phyloP scores from a whole-genome alignment of 192 early-diverging fungal species.

The Coemansia umbellata region DNA sequence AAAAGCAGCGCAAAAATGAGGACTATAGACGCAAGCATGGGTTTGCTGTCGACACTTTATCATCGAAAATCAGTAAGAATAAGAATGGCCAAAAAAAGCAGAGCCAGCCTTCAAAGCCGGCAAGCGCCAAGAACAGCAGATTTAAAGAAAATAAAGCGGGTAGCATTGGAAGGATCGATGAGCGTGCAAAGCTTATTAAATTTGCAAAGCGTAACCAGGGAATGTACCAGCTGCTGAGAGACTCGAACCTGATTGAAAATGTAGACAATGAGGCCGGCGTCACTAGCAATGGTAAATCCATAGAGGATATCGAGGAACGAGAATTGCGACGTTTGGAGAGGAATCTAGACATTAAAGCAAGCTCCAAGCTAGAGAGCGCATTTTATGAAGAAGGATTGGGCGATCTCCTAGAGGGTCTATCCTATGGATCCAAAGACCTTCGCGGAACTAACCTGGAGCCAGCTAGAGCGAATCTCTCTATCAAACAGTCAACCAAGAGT shows the following conservation, averaged over 20 bases:
- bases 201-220: slow-evolving; percentile 54
- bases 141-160: neutral
- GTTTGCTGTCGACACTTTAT: neutral
- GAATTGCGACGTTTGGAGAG: slow-evolving; percentile 51
- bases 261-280: slow-evolving; percentile 36
- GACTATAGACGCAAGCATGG: slow-evolving; percentile 22
- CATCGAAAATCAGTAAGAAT: neutral
- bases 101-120: neutral
- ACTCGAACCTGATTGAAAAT: slow-evolving; percentile 41
- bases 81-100: neutral
- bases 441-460: neutral
- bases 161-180: slow-evolving; percentile 11
- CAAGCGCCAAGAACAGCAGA: neutral
- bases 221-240: slow-evolving; percentile 49
- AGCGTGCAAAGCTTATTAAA: slow-evolving; percentile 37
- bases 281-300: neutral
- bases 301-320: slow-evolving; percentile 45
- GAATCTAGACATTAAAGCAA: slow-evolving; percentile 50
- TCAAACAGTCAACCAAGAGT: neutral
- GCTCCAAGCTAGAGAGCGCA: slow-evolving; percentile 32
- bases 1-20: slow-evolving; percentile 46
- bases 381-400: slow-evolving; percentile 49
- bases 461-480: neutral
- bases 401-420: slow-evolving; percentile 30
- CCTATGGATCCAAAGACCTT: slow-evolving; percentile 33